phyloP scores from a whole-genome alignment of 768 basidiomycete species.

The Rubroboletus pulcherrimus region DNA sequence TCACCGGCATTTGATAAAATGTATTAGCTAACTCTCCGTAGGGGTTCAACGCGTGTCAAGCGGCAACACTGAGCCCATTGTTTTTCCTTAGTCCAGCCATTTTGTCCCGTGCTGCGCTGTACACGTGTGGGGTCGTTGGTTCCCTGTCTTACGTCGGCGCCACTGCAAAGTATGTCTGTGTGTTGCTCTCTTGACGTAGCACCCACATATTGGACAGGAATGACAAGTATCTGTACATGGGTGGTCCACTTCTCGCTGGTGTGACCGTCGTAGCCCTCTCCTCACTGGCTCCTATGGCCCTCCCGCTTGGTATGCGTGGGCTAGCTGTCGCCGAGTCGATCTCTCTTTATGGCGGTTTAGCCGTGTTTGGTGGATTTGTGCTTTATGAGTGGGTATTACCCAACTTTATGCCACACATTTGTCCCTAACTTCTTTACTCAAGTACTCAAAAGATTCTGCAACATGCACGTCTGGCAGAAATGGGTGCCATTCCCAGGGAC shows the following conservation, averaged over 20 bases:
- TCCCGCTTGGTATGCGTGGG: conserved; percentile 77
- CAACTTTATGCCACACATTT: background rate
- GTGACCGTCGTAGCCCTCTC: conserved; percentile 84
- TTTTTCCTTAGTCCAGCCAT: conserved; percentile 86
- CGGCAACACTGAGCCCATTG: conserved; percentile 81
- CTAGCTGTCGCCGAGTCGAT: conserved; percentile 75
- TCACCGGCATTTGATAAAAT: conserved; percentile 1
- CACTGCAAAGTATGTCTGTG: conserved; percentile 62
- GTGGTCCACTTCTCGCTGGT: conserved; percentile 84
- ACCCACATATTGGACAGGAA: conserved; percentile 37
- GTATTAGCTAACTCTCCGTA: conserved; percentile 24
- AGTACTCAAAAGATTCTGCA: conserved; percentile 81
- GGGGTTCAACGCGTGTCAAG: conserved; percentile 86
- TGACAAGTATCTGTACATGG: conserved; percentile 82
- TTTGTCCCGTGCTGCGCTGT: conserved; percentile 81
- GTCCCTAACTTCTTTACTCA: background rate
- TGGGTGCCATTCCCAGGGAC: conserved; percentile 63
- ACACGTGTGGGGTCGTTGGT: conserved; percentile 84
- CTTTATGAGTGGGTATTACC: conserved; percentile 69
- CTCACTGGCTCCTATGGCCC: conserved; percentile 83
- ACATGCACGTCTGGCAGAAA: conserved; percentile 70
- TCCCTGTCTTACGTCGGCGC: conserved; percentile 85
- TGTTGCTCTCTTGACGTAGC: background rate
- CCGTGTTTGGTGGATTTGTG: conserved; percentile 83
- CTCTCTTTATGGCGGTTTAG: conserved; percentile 83